Base-by-base conservation (phyloP, 768 basidiomycete genomes). In the Rossbeevera mucosa region DNA sequence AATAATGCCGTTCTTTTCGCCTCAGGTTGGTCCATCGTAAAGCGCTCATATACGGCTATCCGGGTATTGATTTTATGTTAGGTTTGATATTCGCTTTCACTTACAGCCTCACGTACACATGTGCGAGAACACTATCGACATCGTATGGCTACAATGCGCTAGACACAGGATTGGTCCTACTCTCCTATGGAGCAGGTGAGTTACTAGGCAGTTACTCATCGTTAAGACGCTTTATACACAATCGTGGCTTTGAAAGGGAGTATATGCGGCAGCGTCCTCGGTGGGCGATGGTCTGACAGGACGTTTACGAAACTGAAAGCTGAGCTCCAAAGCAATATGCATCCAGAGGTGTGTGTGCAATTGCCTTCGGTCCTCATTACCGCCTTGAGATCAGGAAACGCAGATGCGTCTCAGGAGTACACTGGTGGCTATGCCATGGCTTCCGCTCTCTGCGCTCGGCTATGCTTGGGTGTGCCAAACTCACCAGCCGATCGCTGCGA, bases 401-500 rank as follows among this genome's bases (percentile, higher is more conserved):
- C 51, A 90, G 86, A 85, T 88, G 80, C 83, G 91, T 5, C 71
- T 93, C 9, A 72, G 74, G 59, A 86, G 86, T 59, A 85, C 83
- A 3, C 68, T 79, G 25, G 59, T 73, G 4, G 82, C 79, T 6
- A 76, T 90, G 64, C 59, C 77, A 3, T 62, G 49, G 46, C 54
- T 79, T 28, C 85, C 92, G 3, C 78, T 78, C 0, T 77, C 78
- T 2, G 76, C 83, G 25, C 56, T 91, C 24, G 81, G 77, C 0
- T 88, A 88, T 64, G 93, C 80, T 2, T 94, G 91, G 92, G 73
- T 85, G 2, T 82, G 80, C 52, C 71, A 86, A 50, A 64, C 82
- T 47, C 80, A 79, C 46, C 76, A 83, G 3, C 76, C 87, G 52
- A 71, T 94, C 29, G 78, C 83, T 5, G 86, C 78, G 0, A 75